Conservation (phyloP, 305 asterid genomes). For the Fraxinus angustifolia region DNA sequence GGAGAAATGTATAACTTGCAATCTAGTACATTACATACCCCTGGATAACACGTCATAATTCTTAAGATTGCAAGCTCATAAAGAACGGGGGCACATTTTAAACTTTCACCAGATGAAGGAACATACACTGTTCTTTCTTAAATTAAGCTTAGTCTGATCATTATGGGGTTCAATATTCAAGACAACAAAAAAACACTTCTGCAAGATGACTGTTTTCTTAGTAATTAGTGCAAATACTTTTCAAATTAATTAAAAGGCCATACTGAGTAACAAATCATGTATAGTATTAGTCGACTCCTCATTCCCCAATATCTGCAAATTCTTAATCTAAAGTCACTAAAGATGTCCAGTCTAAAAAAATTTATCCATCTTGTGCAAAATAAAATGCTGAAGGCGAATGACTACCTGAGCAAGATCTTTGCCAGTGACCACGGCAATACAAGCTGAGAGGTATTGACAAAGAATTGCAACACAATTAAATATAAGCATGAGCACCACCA, state of each 20-base stretch:
- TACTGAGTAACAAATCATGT: neutral
- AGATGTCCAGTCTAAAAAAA: neutral
- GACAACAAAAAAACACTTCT: neutral
- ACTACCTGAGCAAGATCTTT: slow-evolving; percentile 83
- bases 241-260: neutral
- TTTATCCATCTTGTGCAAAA: slow-evolving; percentile 15
- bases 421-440: slow-evolving; percentile 74
- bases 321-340: neutral
- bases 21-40: neutral
- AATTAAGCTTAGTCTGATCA: slow-evolving; percentile 6
- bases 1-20: neutral
- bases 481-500: slow-evolving; percentile 50
- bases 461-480: slow-evolving; percentile 66
- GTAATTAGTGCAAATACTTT: slow-evolving; percentile 8
- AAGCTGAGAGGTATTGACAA: slow-evolving; percentile 85
- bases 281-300: neutral
- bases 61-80: slow-evolving; percentile 12
- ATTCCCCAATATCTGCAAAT: neutral
- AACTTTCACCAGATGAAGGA: slow-evolving; percentile 4
- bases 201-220: slow-evolving; percentile 3
- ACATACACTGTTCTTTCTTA: neutral
- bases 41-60: neutral
- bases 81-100: neutral
- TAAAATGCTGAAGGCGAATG: slow-evolving; percentile 14
- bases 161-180: slow-evolving; percentile 1